Evolutionary conservation across 106 monocot genomes (phyloP).

Genomic region (Xerophyta viscosa): DNA sequence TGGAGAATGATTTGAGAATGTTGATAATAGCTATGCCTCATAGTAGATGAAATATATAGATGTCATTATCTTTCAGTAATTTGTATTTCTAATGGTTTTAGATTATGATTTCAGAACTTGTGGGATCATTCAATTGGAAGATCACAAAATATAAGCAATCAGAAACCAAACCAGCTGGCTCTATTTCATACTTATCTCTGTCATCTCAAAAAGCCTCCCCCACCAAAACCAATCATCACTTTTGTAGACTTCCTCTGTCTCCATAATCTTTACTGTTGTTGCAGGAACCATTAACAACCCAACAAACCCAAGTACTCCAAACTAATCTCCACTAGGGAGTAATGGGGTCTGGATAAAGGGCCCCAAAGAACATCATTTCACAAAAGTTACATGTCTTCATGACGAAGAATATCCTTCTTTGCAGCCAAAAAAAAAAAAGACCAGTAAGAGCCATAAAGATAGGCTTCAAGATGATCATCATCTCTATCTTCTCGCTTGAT

Average conservation of each 20-base stretch:
- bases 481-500: not conserved
- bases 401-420: not conserved
- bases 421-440: not conserved
- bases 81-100: too few relatives aligned
- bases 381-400: not conserved
- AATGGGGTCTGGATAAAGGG: too few relatives aligned
- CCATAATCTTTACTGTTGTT: slow-evolving; percentile 19
- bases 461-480: not conserved
- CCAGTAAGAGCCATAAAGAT: not conserved
- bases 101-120: too few relatives aligned
- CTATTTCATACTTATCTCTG: not conserved
- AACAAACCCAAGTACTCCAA: not conserved
- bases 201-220: too few relatives aligned
- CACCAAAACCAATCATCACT: too few relatives aligned
- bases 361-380: not conserved
- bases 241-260: not conserved
- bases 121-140: too few relatives aligned
- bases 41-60: too few relatives aligned
- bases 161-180: slow-evolving; percentile 10
- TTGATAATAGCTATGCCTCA: too few relatives aligned
- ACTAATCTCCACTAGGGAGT: not conserved
- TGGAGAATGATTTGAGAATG: too few relatives aligned
- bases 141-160: not conserved
- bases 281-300: not conserved
- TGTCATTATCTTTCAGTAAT: too few relatives aligned